Conservation (phyloP, 441 rosid species). For the Capsella rubella region DNA sequence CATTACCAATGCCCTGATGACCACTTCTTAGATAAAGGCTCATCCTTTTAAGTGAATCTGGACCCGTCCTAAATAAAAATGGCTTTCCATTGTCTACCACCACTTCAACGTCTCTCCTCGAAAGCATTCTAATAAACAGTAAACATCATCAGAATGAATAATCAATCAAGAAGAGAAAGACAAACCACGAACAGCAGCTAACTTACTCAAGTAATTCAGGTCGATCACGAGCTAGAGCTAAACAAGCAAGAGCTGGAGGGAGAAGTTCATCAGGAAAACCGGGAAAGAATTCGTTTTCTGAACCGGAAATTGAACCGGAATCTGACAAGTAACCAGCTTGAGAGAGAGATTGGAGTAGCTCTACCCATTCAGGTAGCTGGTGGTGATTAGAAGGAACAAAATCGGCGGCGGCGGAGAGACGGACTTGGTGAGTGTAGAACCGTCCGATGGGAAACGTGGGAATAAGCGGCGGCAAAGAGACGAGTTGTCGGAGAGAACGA, state of each 20-base stretch:
- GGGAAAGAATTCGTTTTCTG: conserved; percentile 45
- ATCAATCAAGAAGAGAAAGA: conserved; percentile 8
- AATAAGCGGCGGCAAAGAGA: conserved; percentile 22
- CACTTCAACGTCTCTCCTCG: conserved; percentile 69
- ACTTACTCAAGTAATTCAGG: conserved; percentile 63
- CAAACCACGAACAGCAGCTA: background rate
- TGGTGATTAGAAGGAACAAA: conserved; percentile 39
- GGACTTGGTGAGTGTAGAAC: conserved; percentile 28
- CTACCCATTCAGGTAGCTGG: conserved; percentile 66
- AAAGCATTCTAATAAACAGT: conserved; percentile 55
- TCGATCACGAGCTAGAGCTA: conserved; percentile 69
- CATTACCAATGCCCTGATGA: conserved; percentile 46
- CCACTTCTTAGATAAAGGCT: conserved; percentile 48
- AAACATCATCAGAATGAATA: background rate
- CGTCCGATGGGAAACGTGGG: conserved; percentile 35
- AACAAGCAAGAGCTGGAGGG: conserved; percentile 62
- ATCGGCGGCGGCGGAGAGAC: conserved; percentile 38
- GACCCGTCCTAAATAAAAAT: conserved; percentile 60
- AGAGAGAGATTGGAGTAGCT: conserved; percentile 53
- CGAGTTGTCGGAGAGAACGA: conserved; percentile 18
- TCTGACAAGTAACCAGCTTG: conserved; percentile 56
- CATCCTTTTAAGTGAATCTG: conserved; percentile 65
- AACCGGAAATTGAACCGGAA: conserved; percentile 28
- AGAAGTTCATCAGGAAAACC: conserved; percentile 60
- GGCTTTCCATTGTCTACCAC: conserved; percentile 68